phyloP scores from a whole-genome alignment of 2,329 filamentous ascomycete genomes.

The Penicillium griseofulvum region DNA sequence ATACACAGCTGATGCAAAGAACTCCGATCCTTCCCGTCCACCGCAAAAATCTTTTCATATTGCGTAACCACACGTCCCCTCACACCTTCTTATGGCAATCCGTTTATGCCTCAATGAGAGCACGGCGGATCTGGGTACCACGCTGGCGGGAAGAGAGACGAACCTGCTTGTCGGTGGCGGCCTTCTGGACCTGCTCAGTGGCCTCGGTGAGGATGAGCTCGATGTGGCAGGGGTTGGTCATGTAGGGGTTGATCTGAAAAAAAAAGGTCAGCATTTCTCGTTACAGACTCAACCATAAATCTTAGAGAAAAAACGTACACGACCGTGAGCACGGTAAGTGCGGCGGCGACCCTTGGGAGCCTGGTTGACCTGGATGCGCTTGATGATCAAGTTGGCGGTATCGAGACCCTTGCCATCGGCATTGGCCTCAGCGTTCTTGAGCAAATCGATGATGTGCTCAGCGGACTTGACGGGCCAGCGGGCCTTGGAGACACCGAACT shows the following conservation, averaged over 20 bases:
- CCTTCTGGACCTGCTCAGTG: slow-evolving; percentile 92
- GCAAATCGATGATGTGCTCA: slow-evolving; percentile 93
- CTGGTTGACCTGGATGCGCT: slow-evolving; percentile 99
- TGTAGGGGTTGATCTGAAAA: slow-evolving; percentile 97
- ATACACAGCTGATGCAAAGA: slow-evolving; percentile 30
- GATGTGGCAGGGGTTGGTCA: slow-evolving; percentile 99
- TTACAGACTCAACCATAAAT: neutral
- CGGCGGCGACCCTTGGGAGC: slow-evolving; percentile 98
- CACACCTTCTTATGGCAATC: slow-evolving; percentile 29
- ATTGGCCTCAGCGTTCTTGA: slow-evolving; percentile 97
- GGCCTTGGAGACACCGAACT: slow-evolving; percentile 95
- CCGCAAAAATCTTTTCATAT: slow-evolving; percentile 30
- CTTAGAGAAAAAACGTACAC: slow-evolving; percentile 68
- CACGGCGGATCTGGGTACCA: slow-evolving; percentile 63
- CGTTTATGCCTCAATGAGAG: slow-evolving; percentile 58
- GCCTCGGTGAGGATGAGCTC: slow-evolving; percentile 99
- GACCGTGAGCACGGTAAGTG: slow-evolving; percentile 99
- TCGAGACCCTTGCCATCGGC: slow-evolving; percentile 96
- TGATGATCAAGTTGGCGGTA: slow-evolving; percentile 94
- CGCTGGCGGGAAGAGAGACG: slow-evolving; percentile 91
- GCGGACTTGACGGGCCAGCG: slow-evolving; percentile 99
- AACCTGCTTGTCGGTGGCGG: slow-evolving; percentile 61
- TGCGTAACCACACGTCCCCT: slow-evolving; percentile 27
- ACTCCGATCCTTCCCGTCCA: slow-evolving; percentile 37
- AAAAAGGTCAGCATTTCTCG: neutral